Evolutionary conservation across 495 filamentous ascomycete genomes (phyloP).

Genomic region (Daldinia loculata): DNA sequence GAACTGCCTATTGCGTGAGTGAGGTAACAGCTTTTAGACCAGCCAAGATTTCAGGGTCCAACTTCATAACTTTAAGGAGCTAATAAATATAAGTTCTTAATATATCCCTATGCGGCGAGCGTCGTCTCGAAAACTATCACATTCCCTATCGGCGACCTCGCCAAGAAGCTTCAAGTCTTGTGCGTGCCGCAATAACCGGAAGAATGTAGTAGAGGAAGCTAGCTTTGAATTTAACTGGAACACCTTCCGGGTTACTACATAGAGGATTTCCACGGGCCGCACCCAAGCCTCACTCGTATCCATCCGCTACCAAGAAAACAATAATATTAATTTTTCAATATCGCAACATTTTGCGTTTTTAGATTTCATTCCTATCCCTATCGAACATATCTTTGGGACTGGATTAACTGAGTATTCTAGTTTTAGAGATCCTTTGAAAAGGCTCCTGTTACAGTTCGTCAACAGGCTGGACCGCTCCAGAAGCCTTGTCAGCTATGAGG

Average conservation of each 20-base stretch:
- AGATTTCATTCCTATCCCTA: slow-evolving; percentile 11
- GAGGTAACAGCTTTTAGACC: slow-evolving; percentile 1
- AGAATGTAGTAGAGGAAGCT: background rate
- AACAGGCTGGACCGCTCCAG: slow-evolving; percentile 12
- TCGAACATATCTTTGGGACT: slow-evolving; percentile 6
- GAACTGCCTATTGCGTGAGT: slow-evolving; percentile 16
- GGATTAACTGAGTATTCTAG: background rate
- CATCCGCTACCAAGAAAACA: background rate
- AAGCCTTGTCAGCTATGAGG: slow-evolving; percentile 53
- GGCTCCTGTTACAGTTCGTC: slow-evolving; percentile 39
- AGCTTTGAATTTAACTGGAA: slow-evolving; percentile 24
- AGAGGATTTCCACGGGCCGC: slow-evolving; percentile 22
- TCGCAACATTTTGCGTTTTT: slow-evolving; percentile 8
- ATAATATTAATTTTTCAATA: slow-evolving; percentile 3
- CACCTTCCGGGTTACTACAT: slow-evolving; percentile 11
- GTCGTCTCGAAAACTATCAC: slow-evolving; percentile 17
- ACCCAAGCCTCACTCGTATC: slow-evolving; percentile 13
- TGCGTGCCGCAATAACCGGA: background rate
- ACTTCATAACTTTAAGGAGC: slow-evolving; percentile 8
- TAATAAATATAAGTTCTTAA: slow-evolving; percentile 7
- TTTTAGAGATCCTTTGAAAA: background rate
- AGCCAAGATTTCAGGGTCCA: slow-evolving; percentile 16
- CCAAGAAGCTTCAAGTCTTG: slow-evolving; percentile 7
- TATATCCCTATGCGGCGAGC: background rate
- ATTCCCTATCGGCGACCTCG: slow-evolving; percentile 6